Evolutionary conservation across 2,329 filamentous ascomycete species (phyloP), one percentile per base, ranked within the genome.

Genomic region (Zasmidium citrigriseum): DNA sequence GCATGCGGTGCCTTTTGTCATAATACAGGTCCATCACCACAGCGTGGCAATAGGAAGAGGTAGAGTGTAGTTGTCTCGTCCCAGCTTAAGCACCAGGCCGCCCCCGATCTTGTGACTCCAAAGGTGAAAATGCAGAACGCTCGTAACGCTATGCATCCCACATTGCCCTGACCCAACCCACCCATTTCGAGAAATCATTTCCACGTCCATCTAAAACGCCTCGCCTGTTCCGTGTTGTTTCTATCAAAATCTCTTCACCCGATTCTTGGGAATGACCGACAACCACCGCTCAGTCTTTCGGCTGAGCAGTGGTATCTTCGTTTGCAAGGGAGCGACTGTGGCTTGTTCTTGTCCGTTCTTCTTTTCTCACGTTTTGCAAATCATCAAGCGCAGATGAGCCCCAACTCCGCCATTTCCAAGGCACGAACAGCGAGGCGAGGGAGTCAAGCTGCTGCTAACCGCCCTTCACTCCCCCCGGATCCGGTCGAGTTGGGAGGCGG

Each of bases 401-500:
- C 64, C 59, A 66, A 49, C 52, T 66, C 59, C 52, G 61, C 59
- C 55, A 65, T 54, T 41, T 63, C 61, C 45, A 65, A 50, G 50
- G 55, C 57, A 48, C 61, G 55, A 46, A 59, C 58, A 52, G 57
- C 52, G 41, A 63, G 49, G 22, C 53, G 54, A 50, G 55, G 53
- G 38, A 64, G 62, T 64, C 63, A 64, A 59, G 64, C 62, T 44
- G 61, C 63, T 48, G 67, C 64, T 51, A 72, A 54, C 52, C 65
- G 57, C 21, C 71, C 71, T 57, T 73, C 71, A 52, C 69, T 69
- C 12, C 68, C 69, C 45, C 55, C 50, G 23, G 57, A 59, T 25
- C 56, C 52, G 25, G 44, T 60, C 55, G 38, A 53, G 49, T 57
- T 65, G 41, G 77, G 76, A 25, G 78, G 79, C 55, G 78, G 77